Percentiles rank a stretch among this genome's conserved stretches.
Conservation (phyloP, 495 filamentous ascomycete species). For the Lophium mytilinum region DNA sequence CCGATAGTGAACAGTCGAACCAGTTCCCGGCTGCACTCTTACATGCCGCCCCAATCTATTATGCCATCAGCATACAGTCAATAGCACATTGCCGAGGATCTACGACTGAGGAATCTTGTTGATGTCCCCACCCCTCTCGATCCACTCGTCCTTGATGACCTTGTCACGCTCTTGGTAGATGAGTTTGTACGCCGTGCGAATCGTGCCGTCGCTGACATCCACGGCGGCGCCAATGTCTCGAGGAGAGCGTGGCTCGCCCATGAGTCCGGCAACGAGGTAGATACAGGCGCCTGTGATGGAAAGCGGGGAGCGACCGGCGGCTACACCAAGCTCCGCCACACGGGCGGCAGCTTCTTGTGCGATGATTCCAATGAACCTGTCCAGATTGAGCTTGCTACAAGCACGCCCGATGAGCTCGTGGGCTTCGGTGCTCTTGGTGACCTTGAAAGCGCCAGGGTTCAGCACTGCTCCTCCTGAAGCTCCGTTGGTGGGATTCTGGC, state of each 20-base stretch:
- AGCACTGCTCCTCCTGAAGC: slow-evolving; percentile 32
- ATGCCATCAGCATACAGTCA: no score
- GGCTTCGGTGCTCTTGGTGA: slow-evolving; percentile 71
- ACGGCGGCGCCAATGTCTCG: slow-evolving; percentile 77
- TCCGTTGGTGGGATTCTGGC: slow-evolving; percentile 2
- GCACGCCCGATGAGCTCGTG: slow-evolving; percentile 81
- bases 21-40: no score
- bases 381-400: slow-evolving; percentile 70
- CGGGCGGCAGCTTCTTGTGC: slow-evolving; percentile 66
- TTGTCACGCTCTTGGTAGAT: slow-evolving; percentile 65
- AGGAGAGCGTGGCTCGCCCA: slow-evolving; percentile 66
- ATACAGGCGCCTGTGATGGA: slow-evolving; percentile 88
- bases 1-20: no score
- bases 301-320: slow-evolving; percentile 88
- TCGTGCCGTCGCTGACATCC: slow-evolving; percentile 90
- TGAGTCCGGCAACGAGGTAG: slow-evolving; percentile 82
- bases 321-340: slow-evolving; percentile 60
- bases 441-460: slow-evolving; percentile 54
- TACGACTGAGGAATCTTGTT: slow-evolving; percentile 51
- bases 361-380: slow-evolving; percentile 58
- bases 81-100: no score
- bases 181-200: slow-evolving; percentile 87
- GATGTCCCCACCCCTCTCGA: slow-evolving; percentile 62
- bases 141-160: slow-evolving; percentile 67
- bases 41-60: no score